phyloP scores from a whole-genome alignment of 768 basidiomycete genomes.

The Pisolithus sp. region DNA sequence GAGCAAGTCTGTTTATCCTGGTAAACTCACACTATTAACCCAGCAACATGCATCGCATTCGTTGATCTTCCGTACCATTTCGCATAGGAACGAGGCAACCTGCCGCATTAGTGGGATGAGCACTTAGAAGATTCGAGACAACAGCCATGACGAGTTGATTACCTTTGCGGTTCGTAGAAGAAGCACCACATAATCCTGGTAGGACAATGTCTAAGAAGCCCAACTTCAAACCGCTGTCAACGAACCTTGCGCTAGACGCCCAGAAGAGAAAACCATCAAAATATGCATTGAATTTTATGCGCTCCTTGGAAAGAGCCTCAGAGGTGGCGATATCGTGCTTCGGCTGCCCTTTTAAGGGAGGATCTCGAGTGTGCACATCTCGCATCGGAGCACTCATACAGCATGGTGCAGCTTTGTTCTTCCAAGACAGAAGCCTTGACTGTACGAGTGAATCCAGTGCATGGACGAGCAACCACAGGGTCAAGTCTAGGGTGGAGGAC shows the following conservation, averaged over 20 bases:
- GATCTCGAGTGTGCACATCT: slow-evolving; percentile 9
- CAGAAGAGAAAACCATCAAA: slow-evolving; percentile 72
- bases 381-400: background rate
- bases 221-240: slow-evolving; percentile 1
- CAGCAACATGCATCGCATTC: background rate
- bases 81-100: slow-evolving; percentile 42
- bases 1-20: slow-evolving; percentile 65
- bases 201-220: slow-evolving; percentile 1
- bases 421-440: slow-evolving; percentile 4
- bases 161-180: slow-evolving; percentile 73
- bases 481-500: slow-evolving; percentile 64
- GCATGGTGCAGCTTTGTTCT: background rate
- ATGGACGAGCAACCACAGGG: slow-evolving; percentile 59
- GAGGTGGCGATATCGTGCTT: background rate
- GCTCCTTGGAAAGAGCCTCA: slow-evolving; percentile 15
- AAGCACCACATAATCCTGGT: slow-evolving; percentile 86
- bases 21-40: background rate
- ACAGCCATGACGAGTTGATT: slow-evolving; percentile 1
- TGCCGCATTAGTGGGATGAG: slow-evolving; percentile 9
- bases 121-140: background rate
- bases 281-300: slow-evolving; percentile 35
- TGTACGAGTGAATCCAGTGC: slow-evolving; percentile 62
- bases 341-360: slow-evolving; percentile 30
- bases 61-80: slow-evolving; percentile 43
- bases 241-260: slow-evolving; percentile 70